A percentile compares a stretch with the other conserved stretches of the same genome.
Conservation (phyloP, 2,329 filamentous ascomycete species). For the Penicillium sp. region DNA sequence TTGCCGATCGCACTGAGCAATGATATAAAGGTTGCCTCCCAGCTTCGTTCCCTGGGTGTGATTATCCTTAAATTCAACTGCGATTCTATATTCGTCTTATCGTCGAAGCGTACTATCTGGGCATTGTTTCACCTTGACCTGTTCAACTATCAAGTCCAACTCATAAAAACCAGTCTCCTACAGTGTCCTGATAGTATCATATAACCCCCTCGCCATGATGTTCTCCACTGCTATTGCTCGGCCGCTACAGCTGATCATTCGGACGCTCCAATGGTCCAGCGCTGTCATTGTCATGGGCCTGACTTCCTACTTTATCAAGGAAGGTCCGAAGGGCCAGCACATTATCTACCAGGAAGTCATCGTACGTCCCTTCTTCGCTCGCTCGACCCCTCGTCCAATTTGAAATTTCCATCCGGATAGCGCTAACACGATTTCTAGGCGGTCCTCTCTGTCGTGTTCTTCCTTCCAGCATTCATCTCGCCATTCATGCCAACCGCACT, state of each 20-base stretch:
- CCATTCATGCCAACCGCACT: conserved; percentile 44
- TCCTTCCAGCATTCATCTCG: conserved; percentile 48
- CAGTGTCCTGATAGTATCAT: neutral
- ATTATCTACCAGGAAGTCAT: conserved; percentile 32
- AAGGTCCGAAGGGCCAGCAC: conserved; percentile 25
- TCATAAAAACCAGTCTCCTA: neutral
- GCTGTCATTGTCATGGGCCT: conserved; percentile 31
- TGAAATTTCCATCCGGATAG: neutral
- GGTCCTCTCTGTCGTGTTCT: conserved; percentile 45
- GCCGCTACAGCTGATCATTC: conserved; percentile 36
- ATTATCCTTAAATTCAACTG: neutral
- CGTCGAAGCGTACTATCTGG: neutral
- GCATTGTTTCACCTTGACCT: neutral
- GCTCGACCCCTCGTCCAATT: neutral
- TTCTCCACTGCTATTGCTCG: conserved; percentile 33
- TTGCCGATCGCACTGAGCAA: neutral
- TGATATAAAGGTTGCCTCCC: conserved; percentile 18
- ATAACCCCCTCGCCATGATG: conserved; percentile 16
- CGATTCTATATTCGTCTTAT: neutral
- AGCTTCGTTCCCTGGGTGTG: conserved; percentile 9
- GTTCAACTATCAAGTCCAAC: neutral
- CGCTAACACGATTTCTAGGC: conserved; percentile 28
- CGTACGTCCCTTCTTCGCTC: conserved; percentile 12
- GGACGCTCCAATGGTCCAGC: conserved; percentile 28
- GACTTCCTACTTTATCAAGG: conserved; percentile 28